Percentiles rank a stretch among this genome's conserved stretches.
These are phyloP conservation scores for Hortaea sp. DNA, from an alignment of 2,329 filamentous ascomycete genomes.

Conservation along the genomic window DNA sequence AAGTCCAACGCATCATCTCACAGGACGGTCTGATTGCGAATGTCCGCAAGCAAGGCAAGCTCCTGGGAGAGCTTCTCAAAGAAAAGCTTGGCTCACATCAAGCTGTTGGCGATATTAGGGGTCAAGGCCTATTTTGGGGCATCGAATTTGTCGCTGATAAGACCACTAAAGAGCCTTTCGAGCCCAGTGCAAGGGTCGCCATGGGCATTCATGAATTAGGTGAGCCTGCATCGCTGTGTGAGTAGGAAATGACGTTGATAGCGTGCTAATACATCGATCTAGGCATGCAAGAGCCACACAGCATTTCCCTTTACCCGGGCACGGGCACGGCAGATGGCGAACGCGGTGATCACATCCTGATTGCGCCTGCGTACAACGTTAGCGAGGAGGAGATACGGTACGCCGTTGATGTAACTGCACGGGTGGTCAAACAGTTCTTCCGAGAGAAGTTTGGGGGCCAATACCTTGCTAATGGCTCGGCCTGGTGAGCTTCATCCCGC, in stretches of 20 bases:
- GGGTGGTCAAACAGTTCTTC: constrained; percentile 44
- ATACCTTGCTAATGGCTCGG: too few relatives aligned
- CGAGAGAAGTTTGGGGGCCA: not conserved
- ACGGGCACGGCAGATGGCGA: constrained; percentile 49
- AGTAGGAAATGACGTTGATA: not conserved
- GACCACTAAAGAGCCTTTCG: constrained; percentile 44
- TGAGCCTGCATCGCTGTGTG: constrained; percentile 11
- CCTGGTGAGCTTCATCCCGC: too few relatives aligned
- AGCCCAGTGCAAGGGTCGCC: constrained; percentile 34
- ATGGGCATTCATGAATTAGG: constrained; percentile 43
- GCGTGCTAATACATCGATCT: not conserved
- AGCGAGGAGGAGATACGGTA: constrained; percentile 45
- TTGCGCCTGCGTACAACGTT: constrained; percentile 60
- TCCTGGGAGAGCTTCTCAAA: constrained; percentile 37
- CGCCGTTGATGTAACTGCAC: constrained; percentile 42
- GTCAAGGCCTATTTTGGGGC: constrained; percentile 49
- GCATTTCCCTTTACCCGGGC: constrained; percentile 55
- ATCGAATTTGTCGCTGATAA: constrained; percentile 52
- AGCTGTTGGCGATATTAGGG: constrained; percentile 52
- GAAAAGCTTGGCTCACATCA: constrained; percentile 34
- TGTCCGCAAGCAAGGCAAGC: constrained; percentile 43
- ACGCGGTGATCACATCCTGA: constrained; percentile 58
- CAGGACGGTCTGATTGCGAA: constrained; percentile 50
- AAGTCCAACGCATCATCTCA: constrained; percentile 50
- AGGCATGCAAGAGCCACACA: constrained; percentile 35